phyloP scores from a whole-genome alignment of 805 yeast species.

The Cyberlindnera mycetangii region DNA sequence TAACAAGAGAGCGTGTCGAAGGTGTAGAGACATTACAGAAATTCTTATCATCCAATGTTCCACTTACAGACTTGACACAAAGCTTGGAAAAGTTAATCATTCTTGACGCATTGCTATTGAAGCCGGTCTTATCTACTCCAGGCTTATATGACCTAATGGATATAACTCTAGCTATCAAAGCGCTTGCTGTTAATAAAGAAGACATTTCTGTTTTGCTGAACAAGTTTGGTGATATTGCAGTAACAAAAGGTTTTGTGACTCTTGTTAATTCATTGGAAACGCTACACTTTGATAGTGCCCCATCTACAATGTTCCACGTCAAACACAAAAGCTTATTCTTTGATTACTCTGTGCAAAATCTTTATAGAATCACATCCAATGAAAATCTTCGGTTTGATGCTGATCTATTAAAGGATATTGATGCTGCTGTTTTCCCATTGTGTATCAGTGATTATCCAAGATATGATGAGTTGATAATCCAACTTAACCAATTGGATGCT shows the following conservation, averaged over 20 bases:
- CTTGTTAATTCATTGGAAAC: slow-evolving; percentile 21
- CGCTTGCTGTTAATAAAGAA: slow-evolving; percentile 31
- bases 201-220: slow-evolving; percentile 19
- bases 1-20: slow-evolving; percentile 25
- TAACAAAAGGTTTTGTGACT: slow-evolving; percentile 19
- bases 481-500: slow-evolving; percentile 13
- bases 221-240: slow-evolving; percentile 9
- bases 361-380: slow-evolving; percentile 22
- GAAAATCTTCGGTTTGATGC: slow-evolving; percentile 14
- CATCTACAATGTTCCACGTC: slow-evolving; percentile 27
- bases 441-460: slow-evolving; percentile 27
- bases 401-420: slow-evolving; percentile 6
- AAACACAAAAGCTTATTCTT: slow-evolving; percentile 20
- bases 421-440: slow-evolving; percentile 23
- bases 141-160: slow-evolving; percentile 30
- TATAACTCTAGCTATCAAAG: slow-evolving; percentile 28
- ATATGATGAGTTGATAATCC: slow-evolving; percentile 24
- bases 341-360: slow-evolving; percentile 19
- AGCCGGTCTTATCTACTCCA: slow-evolving; percentile 28
- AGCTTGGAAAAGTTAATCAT: slow-evolving; percentile 25
- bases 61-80: slow-evolving; percentile 17
- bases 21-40: slow-evolving; percentile 20
- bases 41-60: not conserved
- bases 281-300: slow-evolving; percentile 25
- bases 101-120: slow-evolving; percentile 29